Conservation (phyloP, 768 basidiomycete genomes). For the Tricholoma furcatifolium region DNA sequence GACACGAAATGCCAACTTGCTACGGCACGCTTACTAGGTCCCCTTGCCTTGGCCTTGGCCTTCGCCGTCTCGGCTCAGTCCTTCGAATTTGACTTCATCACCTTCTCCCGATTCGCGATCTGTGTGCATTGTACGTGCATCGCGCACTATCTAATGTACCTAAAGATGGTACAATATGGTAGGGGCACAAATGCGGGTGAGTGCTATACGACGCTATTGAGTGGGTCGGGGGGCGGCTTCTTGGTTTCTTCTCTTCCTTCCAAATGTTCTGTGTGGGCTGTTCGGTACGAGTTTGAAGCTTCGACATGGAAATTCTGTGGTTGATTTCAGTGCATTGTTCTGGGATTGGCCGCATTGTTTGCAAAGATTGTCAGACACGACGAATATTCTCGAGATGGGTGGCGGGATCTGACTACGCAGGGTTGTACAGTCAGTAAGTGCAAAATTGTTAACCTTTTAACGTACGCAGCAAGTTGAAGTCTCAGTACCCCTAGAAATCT, state of each 20-base stretch:
- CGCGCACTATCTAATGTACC: conserved; percentile 2
- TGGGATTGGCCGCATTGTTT: not conserved
- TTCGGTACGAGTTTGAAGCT: conserved; percentile 4
- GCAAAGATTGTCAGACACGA: not conserved
- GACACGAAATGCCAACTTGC: conserved; percentile 12
- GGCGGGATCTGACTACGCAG: too few species aligned
- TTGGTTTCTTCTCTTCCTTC: conserved; percentile 5
- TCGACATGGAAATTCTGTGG: conserved; percentile 4
- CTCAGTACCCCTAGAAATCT: not conserved
- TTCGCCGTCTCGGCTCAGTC: conserved; percentile 1
- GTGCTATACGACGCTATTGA: conserved; percentile 1
- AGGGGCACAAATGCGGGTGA: too few species aligned
- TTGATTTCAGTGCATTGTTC: too few species aligned
- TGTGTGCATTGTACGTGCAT: conserved; percentile 4
- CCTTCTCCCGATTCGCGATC: conserved; percentile 10
- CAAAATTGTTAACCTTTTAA: too few species aligned
- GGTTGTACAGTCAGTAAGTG: too few species aligned
- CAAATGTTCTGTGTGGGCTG: conserved; percentile 4
- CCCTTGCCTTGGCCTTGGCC: too few species aligned
- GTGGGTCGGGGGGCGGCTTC: conserved; percentile 4
- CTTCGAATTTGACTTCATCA: conserved; percentile 1
- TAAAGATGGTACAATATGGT: conserved; percentile 1
- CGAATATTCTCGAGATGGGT: too few species aligned
- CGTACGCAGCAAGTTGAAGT: not conserved
- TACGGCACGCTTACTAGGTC: not conserved